Evolutionary conservation across 75 land plant genomes (phyloP).

Genomic region (Sequoia sempervirens): DNA sequence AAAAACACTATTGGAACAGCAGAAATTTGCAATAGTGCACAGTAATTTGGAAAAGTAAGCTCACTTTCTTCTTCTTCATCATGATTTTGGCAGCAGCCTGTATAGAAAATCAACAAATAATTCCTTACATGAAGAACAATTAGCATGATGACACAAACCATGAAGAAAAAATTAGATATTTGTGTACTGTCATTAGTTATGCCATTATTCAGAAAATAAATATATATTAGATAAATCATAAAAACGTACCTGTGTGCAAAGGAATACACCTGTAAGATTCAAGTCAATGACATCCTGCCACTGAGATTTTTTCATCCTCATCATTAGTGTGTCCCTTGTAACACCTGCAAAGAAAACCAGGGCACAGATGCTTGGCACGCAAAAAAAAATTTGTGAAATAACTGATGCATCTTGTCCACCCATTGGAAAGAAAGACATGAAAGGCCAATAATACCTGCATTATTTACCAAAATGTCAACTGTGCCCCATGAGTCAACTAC

Average conservation of each 20-base stretch:
- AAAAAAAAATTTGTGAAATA: not conserved
- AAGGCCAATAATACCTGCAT: conserved; percentile 59
- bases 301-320: conserved; percentile 96
- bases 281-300: conserved; percentile 98
- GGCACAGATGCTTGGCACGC: not conserved
- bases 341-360: conserved; percentile 51
- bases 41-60: not conserved
- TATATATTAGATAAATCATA: not conserved
- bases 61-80: conserved; percentile 97
- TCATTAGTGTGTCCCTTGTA: conserved; percentile 81
- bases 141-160: conserved; percentile 2
- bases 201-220: not conserved
- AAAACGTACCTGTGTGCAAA: conserved; percentile 82
- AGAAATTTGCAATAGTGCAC: not conserved
- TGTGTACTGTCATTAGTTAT: not conserved
- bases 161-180: not conserved
- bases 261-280: conserved; percentile 92
- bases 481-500: conserved; percentile 93
- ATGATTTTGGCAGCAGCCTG: conserved; percentile 95
- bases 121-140: not conserved
- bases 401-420: not conserved
- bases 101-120: conserved; percentile 4
- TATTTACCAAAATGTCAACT: conserved; percentile 80
- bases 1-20: not conserved
- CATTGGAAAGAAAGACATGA: not conserved